phyloP scores from a whole-genome alignment of 225 moss, liverwort and hornwort species.

The Polytrichum formosum region DNA sequence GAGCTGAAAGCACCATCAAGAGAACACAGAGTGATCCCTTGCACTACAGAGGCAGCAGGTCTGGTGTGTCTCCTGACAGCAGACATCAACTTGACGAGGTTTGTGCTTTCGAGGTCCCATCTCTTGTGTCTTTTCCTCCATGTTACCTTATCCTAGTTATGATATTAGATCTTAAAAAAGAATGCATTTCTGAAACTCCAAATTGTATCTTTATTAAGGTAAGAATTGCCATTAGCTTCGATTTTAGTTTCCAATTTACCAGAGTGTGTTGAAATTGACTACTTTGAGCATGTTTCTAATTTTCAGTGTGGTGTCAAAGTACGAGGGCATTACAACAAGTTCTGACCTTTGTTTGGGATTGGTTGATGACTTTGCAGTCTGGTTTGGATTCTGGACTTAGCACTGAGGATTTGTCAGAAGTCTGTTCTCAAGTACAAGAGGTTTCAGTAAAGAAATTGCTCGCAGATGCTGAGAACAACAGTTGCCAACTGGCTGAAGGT shows the following conservation, averaged over 20 bases:
- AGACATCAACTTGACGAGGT: not conserved
- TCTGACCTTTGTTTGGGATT: not conserved
- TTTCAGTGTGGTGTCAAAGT: not conserved
- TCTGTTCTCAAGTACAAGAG: slow-evolving; percentile 11
- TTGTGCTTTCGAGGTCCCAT: no score
- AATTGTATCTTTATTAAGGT: no score
- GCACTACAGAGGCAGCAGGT: not conserved
- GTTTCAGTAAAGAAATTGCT: slow-evolving; percentile 6
- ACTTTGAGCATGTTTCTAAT: no score
- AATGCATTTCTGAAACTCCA: no score
- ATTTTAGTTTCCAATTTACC: no score
- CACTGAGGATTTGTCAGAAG: slow-evolving; percentile 14
- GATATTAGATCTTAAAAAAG: no score
- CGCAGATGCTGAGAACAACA: not conserved
- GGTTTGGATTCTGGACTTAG: not conserved
- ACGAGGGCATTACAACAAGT: not conserved
- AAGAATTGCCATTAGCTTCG: no score
- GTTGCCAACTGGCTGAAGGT: slow-evolving; percentile 19
- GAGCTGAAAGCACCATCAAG: slow-evolving; percentile 10
- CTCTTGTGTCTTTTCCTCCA: no score
- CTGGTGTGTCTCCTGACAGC: not conserved
- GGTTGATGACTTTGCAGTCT: slow-evolving; percentile 17
- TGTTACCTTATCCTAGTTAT: no score
- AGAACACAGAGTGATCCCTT: slow-evolving; percentile 23
- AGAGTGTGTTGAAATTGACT: no score